Conservation (phyloP, 768 basidiomycete species). For the Botryobasidium botryosum region DNA sequence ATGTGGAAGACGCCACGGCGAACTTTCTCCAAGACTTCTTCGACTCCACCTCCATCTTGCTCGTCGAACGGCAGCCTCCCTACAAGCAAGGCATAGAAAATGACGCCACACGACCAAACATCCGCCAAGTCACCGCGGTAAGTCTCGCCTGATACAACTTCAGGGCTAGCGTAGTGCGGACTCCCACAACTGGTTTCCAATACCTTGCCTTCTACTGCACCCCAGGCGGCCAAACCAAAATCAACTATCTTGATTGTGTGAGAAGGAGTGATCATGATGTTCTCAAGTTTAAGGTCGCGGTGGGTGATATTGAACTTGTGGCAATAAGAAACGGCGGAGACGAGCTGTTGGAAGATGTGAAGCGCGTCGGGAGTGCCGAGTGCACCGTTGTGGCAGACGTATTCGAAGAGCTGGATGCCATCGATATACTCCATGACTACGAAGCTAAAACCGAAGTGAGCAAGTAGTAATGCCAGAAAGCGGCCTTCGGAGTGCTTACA, state of each 20-base stretch:
- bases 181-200: slow-evolving; percentile 92
- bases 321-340: slow-evolving; percentile 90
- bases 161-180: slow-evolving; percentile 93
- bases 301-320: slow-evolving; percentile 97
- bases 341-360: slow-evolving; percentile 87
- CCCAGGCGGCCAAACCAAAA: slow-evolving; percentile 97
- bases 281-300: slow-evolving; percentile 96
- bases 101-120: slow-evolving; percentile 94
- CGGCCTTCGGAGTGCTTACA: slow-evolving; percentile 32
- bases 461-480: background rate
- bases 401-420: slow-evolving; percentile 78
- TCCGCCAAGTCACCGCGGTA: slow-evolving; percentile 85
- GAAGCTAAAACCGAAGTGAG: background rate
- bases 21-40: slow-evolving; percentile 61
- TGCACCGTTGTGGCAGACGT: no score
- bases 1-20: slow-evolving; percentile 73
- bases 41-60: slow-evolving; percentile 47
- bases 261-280: slow-evolving; percentile 62
- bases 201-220: slow-evolving; percentile 63
- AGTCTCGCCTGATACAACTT: slow-evolving; percentile 81
- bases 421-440: background rate
- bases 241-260: slow-evolving; percentile 86
- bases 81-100: slow-evolving; percentile 77
- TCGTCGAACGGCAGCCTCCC: slow-evolving; percentile 91
- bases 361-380: slow-evolving; percentile 69